phyloP scores from a whole-genome alignment of 176 grass and related monocot genomes.

The Paspalum vaginatum region DNA sequence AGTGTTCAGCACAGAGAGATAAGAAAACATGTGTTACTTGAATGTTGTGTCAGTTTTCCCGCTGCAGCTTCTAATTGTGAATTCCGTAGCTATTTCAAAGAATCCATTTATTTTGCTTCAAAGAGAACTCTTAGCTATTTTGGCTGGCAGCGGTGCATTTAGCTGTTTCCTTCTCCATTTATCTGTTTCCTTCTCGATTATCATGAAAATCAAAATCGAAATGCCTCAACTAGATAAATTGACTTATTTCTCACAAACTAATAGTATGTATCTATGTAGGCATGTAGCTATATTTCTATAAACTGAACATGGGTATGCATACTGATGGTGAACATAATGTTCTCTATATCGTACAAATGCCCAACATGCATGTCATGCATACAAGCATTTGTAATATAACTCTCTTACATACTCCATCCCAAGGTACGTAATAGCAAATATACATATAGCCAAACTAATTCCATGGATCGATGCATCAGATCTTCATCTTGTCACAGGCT shows the following conservation, averaged over 20 bases:
- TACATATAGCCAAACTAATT: slow-evolving; percentile 5
- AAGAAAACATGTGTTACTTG: neutral
- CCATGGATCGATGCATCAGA: neutral
- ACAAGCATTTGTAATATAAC: neutral
- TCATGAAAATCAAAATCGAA: too few relatives aligned
- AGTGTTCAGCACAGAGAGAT: neutral
- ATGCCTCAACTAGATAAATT: too few relatives aligned
- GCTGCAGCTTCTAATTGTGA: neutral
- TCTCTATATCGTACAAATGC: neutral
- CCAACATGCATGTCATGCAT: neutral
- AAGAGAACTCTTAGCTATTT: neutral
- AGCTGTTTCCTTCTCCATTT: neutral
- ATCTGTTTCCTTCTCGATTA: neutral
- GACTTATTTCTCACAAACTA: too few relatives aligned
- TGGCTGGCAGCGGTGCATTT: neutral
- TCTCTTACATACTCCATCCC: slow-evolving; percentile 8
- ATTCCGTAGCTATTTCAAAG: neutral
- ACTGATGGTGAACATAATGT: neutral
- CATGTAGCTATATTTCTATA: neutral
- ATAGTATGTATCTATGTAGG: neutral
- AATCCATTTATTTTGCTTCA: neutral
- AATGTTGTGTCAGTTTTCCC: neutral
- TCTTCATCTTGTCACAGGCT: neutral
- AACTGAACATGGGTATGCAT: neutral
- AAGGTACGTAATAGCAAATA: neutral